Conservation (phyloP, 2,329 filamentous ascomycete genomes). For the Drechmeria coniospora region DNA sequence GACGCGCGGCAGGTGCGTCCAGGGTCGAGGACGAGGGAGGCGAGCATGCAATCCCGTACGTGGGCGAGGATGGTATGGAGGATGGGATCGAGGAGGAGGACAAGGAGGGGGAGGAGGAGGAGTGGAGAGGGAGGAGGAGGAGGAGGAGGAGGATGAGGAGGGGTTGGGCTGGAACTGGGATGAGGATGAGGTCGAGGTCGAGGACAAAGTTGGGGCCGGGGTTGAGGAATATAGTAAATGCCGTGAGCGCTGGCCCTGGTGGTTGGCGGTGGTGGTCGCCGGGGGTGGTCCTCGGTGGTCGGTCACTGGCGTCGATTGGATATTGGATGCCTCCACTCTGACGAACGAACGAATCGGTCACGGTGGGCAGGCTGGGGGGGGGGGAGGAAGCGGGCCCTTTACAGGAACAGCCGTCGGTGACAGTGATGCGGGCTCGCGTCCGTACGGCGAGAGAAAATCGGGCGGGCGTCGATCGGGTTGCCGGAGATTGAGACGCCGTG, state of each 20-base stretch:
- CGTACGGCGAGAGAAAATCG: not conserved
- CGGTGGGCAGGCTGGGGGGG: not conserved
- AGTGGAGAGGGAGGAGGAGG: not conserved
- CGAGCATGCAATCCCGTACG: too few species aligned
- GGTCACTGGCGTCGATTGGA: too few species aligned
- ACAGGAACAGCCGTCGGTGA: slow-evolving; percentile 2
- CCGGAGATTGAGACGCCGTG: slow-evolving; percentile 4
- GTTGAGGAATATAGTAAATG: too few species aligned
- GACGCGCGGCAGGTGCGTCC: too few species aligned
- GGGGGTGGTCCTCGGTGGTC: too few species aligned
- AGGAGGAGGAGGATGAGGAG: not conserved
- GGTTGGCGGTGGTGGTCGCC: too few species aligned
- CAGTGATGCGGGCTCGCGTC: too few species aligned
- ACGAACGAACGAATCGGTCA: not conserved
- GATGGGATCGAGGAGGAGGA: not conserved
- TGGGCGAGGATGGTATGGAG: too few species aligned
- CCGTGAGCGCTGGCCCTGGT: too few species aligned
- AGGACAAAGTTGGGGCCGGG: too few species aligned
- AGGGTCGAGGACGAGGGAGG: not conserved
- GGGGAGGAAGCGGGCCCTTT: not conserved
- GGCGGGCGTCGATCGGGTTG: slow-evolving; percentile 1
- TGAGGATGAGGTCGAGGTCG: too few species aligned
- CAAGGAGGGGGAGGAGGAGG: not conserved
- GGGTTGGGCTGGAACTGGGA: too few species aligned
- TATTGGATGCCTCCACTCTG: slow-evolving; percentile 2